These are phyloP conservation scores for Myriosclerotinia duriaeana DNA, from an alignment of 2,329 filamentous ascomycete species.

Conservation along the genomic window DNA sequence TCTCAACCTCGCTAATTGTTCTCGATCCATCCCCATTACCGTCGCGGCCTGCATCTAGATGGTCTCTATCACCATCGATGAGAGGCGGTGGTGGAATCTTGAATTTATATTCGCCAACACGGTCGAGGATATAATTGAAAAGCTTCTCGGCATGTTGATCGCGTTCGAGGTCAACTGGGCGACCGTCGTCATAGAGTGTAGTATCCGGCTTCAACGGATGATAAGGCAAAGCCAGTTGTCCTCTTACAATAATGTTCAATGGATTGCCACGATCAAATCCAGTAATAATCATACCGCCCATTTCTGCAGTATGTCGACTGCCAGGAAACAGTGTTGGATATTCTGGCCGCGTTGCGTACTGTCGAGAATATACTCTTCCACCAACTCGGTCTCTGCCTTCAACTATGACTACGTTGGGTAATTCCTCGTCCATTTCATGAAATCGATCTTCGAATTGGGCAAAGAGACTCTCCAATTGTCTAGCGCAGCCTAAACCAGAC, in stretches of 20 bases:
- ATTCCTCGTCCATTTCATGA: constrained; percentile 61
- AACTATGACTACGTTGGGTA: constrained; percentile 74
- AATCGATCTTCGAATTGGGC: constrained; percentile 73
- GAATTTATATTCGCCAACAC: constrained; percentile 86
- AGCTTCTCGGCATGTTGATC: constrained; percentile 86
- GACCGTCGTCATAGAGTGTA: constrained; percentile 84
- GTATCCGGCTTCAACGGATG: constrained; percentile 77
- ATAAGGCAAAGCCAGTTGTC: constrained; percentile 83
- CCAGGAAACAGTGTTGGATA: constrained; percentile 53
- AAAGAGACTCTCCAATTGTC: constrained; percentile 85
- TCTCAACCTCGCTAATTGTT: constrained; percentile 72
- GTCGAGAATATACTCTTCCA: constrained; percentile 86
- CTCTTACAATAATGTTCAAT: constrained; percentile 84
- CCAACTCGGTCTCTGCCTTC: constrained; percentile 87
- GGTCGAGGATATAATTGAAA: constrained; percentile 91
- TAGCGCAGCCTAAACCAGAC: constrained; percentile 85
- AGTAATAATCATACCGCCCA: constrained; percentile 97
- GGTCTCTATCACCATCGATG: constrained; percentile 76
- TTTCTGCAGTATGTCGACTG: constrained; percentile 79
- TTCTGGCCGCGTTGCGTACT: constrained; percentile 60
- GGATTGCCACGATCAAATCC: constrained; percentile 96
- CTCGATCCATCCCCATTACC: constrained; percentile 66
- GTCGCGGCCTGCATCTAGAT: constrained; percentile 82
- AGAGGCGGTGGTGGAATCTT: constrained; percentile 68
- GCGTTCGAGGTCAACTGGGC: constrained; percentile 71